These are phyloP conservation scores for Telopea speciosissima DNA, from an alignment of 177 flowering plant genomes.

Conservation along the genomic window DNA sequence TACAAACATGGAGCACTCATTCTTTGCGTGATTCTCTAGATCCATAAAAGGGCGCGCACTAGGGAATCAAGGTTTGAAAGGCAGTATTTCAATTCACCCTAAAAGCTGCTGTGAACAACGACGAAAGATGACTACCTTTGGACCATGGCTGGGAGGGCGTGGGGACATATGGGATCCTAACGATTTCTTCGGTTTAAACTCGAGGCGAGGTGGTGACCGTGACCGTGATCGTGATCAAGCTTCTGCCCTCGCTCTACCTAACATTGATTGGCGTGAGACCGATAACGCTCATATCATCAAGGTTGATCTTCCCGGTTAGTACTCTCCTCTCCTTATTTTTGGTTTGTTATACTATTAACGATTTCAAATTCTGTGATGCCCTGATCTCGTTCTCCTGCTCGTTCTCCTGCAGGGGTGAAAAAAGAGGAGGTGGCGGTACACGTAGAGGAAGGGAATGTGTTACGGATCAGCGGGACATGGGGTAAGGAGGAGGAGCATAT, in stretches of 20 bases:
- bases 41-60: too few relatives aligned
- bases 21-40: too few relatives aligned
- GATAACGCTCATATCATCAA: conserved; percentile 24
- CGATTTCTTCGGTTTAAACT: neutral
- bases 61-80: too few relatives aligned
- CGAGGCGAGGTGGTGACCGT: neutral
- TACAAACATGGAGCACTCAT: too few relatives aligned
- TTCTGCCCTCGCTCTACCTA: conserved; percentile 16
- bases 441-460: conserved; percentile 18
- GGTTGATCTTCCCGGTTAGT: conserved; percentile 30
- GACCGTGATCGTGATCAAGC: conserved; percentile 3
- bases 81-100: too few relatives aligned
- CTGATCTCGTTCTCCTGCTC: too few relatives aligned
- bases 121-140: neutral
- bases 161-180: conserved; percentile 3
- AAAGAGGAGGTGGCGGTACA: conserved; percentile 25
- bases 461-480: conserved; percentile 19
- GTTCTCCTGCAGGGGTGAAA: conserved; percentile 15
- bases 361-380: neutral
- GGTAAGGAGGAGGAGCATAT: conserved; percentile 12
- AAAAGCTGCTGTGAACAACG: too few relatives aligned
- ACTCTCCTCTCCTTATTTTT: too few relatives aligned
- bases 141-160: conserved; percentile 6
- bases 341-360: too few relatives aligned
- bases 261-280: conserved; percentile 37